A percentile compares a stretch with the other conserved stretches of the same genome.
Evolutionary conservation across 805 yeast species (phyloP).

Genomic region (Suhomyces emberorum): DNA sequence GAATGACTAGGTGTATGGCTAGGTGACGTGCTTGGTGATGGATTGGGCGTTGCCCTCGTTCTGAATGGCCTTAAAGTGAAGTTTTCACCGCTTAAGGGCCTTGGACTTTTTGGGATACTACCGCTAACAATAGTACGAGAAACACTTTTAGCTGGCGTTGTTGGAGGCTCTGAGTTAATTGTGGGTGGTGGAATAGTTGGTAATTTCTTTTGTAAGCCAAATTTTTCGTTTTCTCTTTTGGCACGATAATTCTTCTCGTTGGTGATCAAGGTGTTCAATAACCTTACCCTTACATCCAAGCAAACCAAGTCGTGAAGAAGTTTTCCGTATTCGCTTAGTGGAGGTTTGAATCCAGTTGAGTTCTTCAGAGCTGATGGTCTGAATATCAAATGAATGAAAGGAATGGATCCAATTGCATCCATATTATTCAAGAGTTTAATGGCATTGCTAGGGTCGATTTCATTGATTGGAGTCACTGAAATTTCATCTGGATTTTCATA

Average conservation of each 20-base stretch:
- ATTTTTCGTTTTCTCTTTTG: slow-evolving; percentile 31
- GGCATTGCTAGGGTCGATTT: slow-evolving; percentile 3
- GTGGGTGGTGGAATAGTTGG: slow-evolving; percentile 14
- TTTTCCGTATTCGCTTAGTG: slow-evolving; percentile 22
- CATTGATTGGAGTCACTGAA: slow-evolving; percentile 3
- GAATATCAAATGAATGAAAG: slow-evolving; percentile 39
- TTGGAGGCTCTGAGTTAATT: slow-evolving; percentile 11
- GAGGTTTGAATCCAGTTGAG: slow-evolving; percentile 40
- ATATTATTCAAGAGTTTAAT: slow-evolving; percentile 26
- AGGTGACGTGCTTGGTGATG: slow-evolving; percentile 40
- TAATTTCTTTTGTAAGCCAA: slow-evolving; percentile 19
- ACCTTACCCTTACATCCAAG: slow-evolving; percentile 18
- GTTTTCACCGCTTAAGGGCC: slow-evolving; percentile 25
- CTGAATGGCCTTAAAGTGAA: slow-evolving; percentile 42
- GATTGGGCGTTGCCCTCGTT: slow-evolving; percentile 38
- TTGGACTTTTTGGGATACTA: slow-evolving; percentile 16
- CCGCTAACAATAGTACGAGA: slow-evolving; percentile 6
- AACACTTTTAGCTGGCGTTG: slow-evolving; percentile 8
- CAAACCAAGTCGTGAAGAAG: slow-evolving; percentile 28
- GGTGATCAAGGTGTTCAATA: slow-evolving; percentile 18
- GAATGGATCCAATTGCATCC: slow-evolving; percentile 36
- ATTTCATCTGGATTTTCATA: slow-evolving; percentile 27
- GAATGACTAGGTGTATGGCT: slow-evolving; percentile 20
- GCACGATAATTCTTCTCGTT: slow-evolving; percentile 26
- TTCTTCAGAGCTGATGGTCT: slow-evolving; percentile 38